Percentiles rank a stretch among this genome's conserved stretches.
phyloP scores from a whole-genome alignment of 257 asterid genomes.

The Sherardia arvensis region DNA sequence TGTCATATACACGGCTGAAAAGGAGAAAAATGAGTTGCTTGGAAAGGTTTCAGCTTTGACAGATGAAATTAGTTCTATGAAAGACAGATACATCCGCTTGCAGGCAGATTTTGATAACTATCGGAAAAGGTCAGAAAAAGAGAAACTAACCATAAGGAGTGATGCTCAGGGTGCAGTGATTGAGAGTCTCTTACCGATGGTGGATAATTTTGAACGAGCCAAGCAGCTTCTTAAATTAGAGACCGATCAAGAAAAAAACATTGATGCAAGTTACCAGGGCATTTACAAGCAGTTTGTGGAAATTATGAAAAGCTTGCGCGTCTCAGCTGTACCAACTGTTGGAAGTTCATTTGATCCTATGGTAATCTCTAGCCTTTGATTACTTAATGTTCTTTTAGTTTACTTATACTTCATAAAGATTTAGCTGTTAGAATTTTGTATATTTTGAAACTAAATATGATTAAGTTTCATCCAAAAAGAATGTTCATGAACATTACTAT shows the following conservation, averaged over 20 bases:
- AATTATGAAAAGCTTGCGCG: conserved; percentile 2
- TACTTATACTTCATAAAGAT: not conserved
- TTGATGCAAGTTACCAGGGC: not conserved
- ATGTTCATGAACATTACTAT: not conserved
- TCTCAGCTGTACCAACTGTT: conserved; percentile 1
- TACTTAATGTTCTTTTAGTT: not conserved
- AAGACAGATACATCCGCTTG: not conserved
- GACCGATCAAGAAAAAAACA: not conserved
- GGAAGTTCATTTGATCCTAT: not conserved
- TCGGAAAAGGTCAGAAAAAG: not conserved
- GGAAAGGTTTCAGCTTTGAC: conserved; percentile 1
- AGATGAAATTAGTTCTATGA: not conserved
- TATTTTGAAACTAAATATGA: not conserved
- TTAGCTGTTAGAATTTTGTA: not conserved
- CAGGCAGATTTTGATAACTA: conserved; percentile 3
- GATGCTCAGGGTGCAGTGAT: conserved; percentile 1
- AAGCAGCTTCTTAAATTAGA: not conserved
- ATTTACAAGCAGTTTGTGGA: conserved; percentile 1
- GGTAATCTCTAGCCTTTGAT: not conserved
- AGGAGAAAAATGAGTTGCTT: conserved; percentile 2
- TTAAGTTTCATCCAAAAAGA: not conserved
- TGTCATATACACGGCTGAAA: not conserved
- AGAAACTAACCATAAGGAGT: not conserved
- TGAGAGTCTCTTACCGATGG: conserved; percentile 1
- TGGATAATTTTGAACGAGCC: conserved; percentile 3